A percentile compares a stretch with the other conserved stretches of the same genome.
These are phyloP conservation scores for Cyberlindnera bimundalis DNA, from an alignment of 805 yeast genomes.

Conservation along the genomic window DNA sequence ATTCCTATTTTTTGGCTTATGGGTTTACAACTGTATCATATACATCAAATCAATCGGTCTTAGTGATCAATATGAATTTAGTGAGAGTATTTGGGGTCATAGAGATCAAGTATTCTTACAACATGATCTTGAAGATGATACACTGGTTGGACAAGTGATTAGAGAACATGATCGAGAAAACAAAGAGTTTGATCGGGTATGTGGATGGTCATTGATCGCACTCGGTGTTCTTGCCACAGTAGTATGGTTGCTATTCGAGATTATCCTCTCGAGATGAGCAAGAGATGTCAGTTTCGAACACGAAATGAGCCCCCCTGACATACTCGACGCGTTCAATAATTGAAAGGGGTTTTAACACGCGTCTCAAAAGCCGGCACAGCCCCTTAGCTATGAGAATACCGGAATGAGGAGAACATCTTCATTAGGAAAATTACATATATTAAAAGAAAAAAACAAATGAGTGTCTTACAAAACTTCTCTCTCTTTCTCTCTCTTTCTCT, in stretches of 20 bases:
- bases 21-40: slow-evolving; percentile 20
- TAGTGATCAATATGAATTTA: slow-evolving; percentile 14
- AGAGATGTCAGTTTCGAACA: not conserved
- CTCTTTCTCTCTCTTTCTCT: too few relatives aligned
- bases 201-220: slow-evolving; percentile 23
- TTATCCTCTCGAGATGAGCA: not conserved
- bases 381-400: too few relatives aligned
- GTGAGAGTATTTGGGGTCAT: slow-evolving; percentile 19
- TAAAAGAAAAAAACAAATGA: too few relatives aligned
- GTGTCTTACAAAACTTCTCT: too few relatives aligned
- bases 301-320: too few relatives aligned
- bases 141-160: slow-evolving; percentile 12
- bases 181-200: slow-evolving; percentile 14
- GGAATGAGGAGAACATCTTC: too few relatives aligned
- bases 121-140: slow-evolving; percentile 9
- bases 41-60: slow-evolving; percentile 6
- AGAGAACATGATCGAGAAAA: slow-evolving; percentile 13
- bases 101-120: slow-evolving; percentile 14
- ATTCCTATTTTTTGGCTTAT: slow-evolving; percentile 15
- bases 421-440: too few relatives aligned
- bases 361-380: too few relatives aligned
- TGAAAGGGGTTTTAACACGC: too few relatives aligned
- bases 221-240: slow-evolving; percentile 4
- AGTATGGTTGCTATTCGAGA: slow-evolving; percentile 5
- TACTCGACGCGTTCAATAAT: too few relatives aligned